These are phyloP conservation scores for Penstemon barbatus DNA, from an alignment of 257 asterid genomes.

Conservation along the genomic window DNA sequence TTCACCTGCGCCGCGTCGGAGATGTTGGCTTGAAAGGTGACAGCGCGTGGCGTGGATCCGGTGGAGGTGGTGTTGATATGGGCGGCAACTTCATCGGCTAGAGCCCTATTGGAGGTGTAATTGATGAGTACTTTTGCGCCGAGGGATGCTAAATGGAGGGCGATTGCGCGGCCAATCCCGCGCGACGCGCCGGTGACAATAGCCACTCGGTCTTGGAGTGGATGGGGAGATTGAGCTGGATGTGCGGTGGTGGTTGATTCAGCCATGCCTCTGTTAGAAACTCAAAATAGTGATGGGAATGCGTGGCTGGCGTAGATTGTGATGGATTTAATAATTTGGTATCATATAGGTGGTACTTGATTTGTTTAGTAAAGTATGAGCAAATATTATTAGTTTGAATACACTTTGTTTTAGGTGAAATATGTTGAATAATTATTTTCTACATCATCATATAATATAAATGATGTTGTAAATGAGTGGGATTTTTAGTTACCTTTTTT, in stretches of 20 bases:
- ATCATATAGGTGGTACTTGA: no score
- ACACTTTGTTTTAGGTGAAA: no score
- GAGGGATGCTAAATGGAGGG: slow-evolving; percentile 41
- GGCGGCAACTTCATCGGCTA: slow-evolving; percentile 39
- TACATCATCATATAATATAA: no score
- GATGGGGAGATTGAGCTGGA: slow-evolving; percentile 3
- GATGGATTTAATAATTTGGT: slow-evolving; percentile 38
- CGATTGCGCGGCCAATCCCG: slow-evolving; percentile 51
- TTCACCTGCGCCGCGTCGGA: slow-evolving; percentile 58
- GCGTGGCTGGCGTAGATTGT: background rate
- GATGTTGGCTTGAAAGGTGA: slow-evolving; percentile 56
- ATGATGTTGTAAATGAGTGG: no score
- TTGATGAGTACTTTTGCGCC: slow-evolving; percentile 49
- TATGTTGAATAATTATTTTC: no score
- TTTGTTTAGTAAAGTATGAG: no score
- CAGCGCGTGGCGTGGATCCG: slow-evolving; percentile 31
- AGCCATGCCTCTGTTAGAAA: background rate
- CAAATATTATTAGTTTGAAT: no score
- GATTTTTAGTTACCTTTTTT: no score
- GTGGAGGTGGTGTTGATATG: slow-evolving; percentile 34
- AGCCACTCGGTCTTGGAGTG: slow-evolving; percentile 47
- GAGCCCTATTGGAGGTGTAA: slow-evolving; percentile 41
- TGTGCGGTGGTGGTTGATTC: slow-evolving; percentile 18
- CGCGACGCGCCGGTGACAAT: slow-evolving; percentile 51
- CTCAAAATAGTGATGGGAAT: no score